Conservation (phyloP, 768 basidiomycete genomes). For the Steccherinum ochraceum region DNA sequence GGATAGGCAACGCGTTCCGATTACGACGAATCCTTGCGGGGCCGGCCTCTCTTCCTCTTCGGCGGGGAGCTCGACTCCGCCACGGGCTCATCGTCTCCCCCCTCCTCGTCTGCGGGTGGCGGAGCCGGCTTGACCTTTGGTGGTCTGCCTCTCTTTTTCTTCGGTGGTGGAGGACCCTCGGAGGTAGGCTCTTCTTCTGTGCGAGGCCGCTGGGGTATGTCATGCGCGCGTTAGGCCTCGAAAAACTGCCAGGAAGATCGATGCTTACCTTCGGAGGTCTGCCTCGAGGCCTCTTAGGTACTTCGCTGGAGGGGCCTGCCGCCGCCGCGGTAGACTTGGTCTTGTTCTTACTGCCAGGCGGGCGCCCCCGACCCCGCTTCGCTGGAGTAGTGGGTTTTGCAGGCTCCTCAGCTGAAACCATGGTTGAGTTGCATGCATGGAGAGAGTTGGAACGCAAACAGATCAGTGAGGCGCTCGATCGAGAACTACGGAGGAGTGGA, state of each 20-base stretch:
- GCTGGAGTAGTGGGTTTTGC: slow-evolving; percentile 31
- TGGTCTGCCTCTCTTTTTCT: slow-evolving; percentile 22
- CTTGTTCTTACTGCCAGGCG: slow-evolving; percentile 83
- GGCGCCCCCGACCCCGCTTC: slow-evolving; percentile 84
- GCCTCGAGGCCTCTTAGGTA: slow-evolving; percentile 40
- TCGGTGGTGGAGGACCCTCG: slow-evolving; percentile 10
- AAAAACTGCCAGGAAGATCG: slow-evolving; percentile 6
- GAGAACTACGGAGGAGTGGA: slow-evolving; percentile 14
- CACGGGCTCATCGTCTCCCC: slow-evolving; percentile 14
- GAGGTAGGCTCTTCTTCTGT: slow-evolving; percentile 30
- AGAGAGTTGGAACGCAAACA: not conserved
- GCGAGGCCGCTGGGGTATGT: slow-evolving; percentile 26
- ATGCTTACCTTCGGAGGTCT: slow-evolving; percentile 44
- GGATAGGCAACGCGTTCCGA: not conserved
- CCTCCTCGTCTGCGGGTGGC: slow-evolving; percentile 14
- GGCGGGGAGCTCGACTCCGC: slow-evolving; percentile 11
- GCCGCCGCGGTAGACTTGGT: slow-evolving; percentile 33
- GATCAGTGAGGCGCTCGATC: slow-evolving; percentile 4
- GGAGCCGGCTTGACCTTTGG: slow-evolving; percentile 20
- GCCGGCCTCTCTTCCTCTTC: slow-evolving; percentile 57
- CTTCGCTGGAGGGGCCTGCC: slow-evolving; percentile 19
- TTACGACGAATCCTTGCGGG: slow-evolving; percentile 46
- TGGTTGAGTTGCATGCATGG: slow-evolving; percentile 16
- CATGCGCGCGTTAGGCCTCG: slow-evolving; percentile 7
- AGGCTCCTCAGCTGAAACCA: slow-evolving; percentile 26